phyloP scores from a whole-genome alignment of 192 early-diverging fungal genomes.

The Rhizophagus prolifer region DNA sequence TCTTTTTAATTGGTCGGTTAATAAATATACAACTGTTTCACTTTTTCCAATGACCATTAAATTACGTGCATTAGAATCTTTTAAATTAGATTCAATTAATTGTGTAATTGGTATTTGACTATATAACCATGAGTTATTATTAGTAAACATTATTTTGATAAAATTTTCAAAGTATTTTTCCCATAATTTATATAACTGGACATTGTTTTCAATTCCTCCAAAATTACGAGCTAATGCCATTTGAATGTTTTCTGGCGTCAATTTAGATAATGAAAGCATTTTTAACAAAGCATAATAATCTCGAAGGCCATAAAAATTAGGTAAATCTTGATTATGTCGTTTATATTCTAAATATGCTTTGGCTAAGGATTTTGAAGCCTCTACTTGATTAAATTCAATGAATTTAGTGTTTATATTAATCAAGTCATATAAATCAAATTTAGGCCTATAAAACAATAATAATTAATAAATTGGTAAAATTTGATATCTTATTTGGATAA shows the following conservation, averaged over 20 bases:
- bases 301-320: constrained; percentile 27
- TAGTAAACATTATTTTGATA: neutral
- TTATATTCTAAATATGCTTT: neutral
- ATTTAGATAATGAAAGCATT: neutral
- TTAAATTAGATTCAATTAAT: constrained; percentile 19
- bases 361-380: neutral
- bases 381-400: too few species aligned
- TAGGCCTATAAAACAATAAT: neutral
- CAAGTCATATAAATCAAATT: neutral
- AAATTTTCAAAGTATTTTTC: neutral
- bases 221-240: constrained; percentile 28
- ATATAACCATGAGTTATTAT: neutral
- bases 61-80: constrained; percentile 6
- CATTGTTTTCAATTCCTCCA: constrained; percentile 9
- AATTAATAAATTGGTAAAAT: too few species aligned
- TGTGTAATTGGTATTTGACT: neutral
- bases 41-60: constrained; percentile 29
- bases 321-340: neutral
- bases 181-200: constrained; percentile 9
- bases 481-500: too few species aligned
- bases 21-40: constrained; percentile 1
- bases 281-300: neutral
- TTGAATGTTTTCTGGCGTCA: neutral
- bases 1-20: neutral
- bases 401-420: neutral